These are phyloP conservation scores for Lotus japonicus DNA, from an alignment of 306 rosid genomes.

Conservation along the genomic window DNA sequence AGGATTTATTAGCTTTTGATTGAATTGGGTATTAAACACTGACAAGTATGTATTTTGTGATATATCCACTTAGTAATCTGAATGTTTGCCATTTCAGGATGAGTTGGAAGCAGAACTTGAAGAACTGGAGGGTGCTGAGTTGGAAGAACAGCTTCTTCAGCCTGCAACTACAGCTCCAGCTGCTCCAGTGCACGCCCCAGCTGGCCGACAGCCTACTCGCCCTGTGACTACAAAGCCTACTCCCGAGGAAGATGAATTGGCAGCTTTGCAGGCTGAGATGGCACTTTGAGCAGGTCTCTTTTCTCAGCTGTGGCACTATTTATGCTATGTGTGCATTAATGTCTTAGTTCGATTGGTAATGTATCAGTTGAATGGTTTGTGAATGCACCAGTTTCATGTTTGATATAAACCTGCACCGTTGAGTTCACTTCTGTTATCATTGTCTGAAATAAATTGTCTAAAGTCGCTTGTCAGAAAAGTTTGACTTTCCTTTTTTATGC, in stretches of 20 bases:
- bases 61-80: slow-evolving; percentile 10
- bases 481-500: not conserved
- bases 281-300: slow-evolving; percentile 69
- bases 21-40: not conserved
- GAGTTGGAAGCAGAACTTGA: slow-evolving; percentile 98
- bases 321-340: not conserved
- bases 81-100: slow-evolving; percentile 50
- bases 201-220: slow-evolving; percentile 63
- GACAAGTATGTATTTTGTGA: not conserved
- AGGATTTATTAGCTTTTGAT: not conserved
- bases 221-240: slow-evolving; percentile 63
- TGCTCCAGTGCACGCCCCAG: slow-evolving; percentile 74
- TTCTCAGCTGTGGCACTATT: slow-evolving; percentile 16
- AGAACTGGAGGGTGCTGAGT: slow-evolving; percentile 95
- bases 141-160: slow-evolving; percentile 98
- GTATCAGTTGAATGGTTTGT: slow-evolving; percentile 2
- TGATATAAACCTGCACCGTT: not conserved
- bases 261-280: slow-evolving; percentile 98
- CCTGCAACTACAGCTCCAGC: slow-evolving; percentile 92
- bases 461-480: not conserved
- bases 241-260: slow-evolving; percentile 90
- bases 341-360: not conserved
- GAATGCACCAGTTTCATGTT: slow-evolving; percentile 15
- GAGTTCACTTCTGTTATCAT: slow-evolving; percentile 7
- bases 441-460: not conserved